Conservation (phyloP, 768 basidiomycete genomes). For the Hericium erinaceus region DNA sequence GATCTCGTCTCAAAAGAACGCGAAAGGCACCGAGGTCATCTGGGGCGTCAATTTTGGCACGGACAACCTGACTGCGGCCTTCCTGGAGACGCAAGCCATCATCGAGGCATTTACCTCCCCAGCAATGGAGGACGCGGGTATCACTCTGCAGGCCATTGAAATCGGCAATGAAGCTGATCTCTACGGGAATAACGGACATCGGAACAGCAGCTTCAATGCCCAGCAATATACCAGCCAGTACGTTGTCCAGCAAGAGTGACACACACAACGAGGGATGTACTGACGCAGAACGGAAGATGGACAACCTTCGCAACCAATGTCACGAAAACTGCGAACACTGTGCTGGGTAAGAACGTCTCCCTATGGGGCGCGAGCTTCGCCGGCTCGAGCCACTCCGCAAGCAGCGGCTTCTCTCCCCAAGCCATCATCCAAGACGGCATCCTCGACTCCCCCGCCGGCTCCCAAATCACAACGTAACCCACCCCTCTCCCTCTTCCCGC, state of each 20-base stretch:
- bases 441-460: constrained; percentile 32
- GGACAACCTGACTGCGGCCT: constrained; percentile 26
- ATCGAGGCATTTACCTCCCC: constrained; percentile 36
- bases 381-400: constrained; percentile 32
- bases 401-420: constrained; percentile 43
- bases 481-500: neutral
- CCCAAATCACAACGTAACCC: constrained; percentile 38
- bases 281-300: constrained; percentile 33
- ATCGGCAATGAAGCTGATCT: constrained; percentile 57
- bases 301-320: constrained; percentile 41
- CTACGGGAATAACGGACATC: constrained; percentile 36
- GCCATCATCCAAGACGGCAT: constrained; percentile 40
- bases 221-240: constrained; percentile 42
- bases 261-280: neutral
- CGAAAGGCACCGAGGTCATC: constrained; percentile 35
- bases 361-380: constrained; percentile 45
- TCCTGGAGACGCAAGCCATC: constrained; percentile 39
- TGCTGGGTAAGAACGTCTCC: constrained; percentile 29
- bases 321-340: constrained; percentile 26
- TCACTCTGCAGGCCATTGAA: constrained; percentile 48
- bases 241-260: constrained; percentile 10
- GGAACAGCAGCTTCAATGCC: constrained; percentile 30
- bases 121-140: constrained; percentile 28
- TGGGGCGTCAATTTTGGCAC: constrained; percentile 63
- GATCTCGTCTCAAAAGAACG: no score